Evolutionary conservation across 768 basidiomycete genomes (phyloP), one percentile per base, ranked within the genome.

Genomic region (Russula sp.): DNA sequence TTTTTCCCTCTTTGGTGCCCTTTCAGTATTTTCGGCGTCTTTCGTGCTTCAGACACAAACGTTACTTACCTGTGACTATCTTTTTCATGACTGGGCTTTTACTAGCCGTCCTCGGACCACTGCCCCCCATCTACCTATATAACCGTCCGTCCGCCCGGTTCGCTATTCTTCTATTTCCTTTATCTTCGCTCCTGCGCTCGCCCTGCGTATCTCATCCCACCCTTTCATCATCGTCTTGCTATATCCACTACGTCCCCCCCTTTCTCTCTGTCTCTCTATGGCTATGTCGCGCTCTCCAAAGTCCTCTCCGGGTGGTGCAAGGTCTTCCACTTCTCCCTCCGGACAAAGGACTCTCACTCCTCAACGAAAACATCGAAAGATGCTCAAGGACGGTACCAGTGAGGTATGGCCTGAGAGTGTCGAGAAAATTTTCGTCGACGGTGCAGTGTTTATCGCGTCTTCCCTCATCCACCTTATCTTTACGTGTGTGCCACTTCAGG

Each of bases 371-470:
- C 89, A 91, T 75, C 80, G 87, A 70, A 92, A 91, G 73, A 86
- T 91, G 65, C 79, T 92, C 75, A 91, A 90, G 72, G 89, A 91
- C 68, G 89, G 89, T 70, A 79, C 80, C 44, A 77, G 75, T 70
- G 89, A 91, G 68, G 90, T 92, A 56, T 92, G 90, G 90, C 89
- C 90, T 55, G 88, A 91, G 73, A 74, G 77, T 59, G 80, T 91
- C 70, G 90, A 92, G 73, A 80, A 82, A 71, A 74, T 88, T 69
- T 92, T 92, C 73, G 87, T 91, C 13, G 78, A 88, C 75, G 89
- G 89, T 85, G 11, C 58, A 71, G 67, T 11, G 16, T 44, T 60
- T 48, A 1, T 34, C 20, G 10, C 61, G 47, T 42, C 14, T 47
- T 55, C 61, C 49, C 44, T 57, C 39, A 13, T 20, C 40, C 48